These are phyloP conservation scores for Hericium coralloides DNA, from an alignment of 768 basidiomycete species.

Conservation along the genomic window DNA sequence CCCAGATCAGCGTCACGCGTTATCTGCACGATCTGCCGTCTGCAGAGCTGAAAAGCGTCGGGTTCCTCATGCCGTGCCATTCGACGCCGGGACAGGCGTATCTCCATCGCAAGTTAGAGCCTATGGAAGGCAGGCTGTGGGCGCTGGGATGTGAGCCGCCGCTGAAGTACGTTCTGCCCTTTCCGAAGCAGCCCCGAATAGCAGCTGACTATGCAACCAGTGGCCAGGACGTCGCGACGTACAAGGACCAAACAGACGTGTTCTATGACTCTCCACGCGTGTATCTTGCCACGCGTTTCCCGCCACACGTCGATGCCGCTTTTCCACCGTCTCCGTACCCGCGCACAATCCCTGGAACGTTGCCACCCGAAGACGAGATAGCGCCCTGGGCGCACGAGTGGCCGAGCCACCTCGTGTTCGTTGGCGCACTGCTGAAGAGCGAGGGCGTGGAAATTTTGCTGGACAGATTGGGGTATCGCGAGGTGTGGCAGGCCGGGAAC, in stretches of 20 bases:
- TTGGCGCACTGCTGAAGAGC: slow-evolving; percentile 63
- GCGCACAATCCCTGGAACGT: slow-evolving; percentile 37
- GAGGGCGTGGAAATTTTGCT: slow-evolving; percentile 41
- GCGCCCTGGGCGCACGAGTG: slow-evolving; percentile 59
- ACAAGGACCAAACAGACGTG: slow-evolving; percentile 72
- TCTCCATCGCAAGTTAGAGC: slow-evolving; percentile 60
- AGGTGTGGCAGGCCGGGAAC: slow-evolving; percentile 56
- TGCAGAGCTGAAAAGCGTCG: slow-evolving; percentile 45
- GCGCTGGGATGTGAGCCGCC: slow-evolving; percentile 92
- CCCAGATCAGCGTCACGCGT: slow-evolving; percentile 68
- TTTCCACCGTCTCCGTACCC: slow-evolving; percentile 62
- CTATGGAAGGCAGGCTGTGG: slow-evolving; percentile 41
- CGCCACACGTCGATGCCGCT: slow-evolving; percentile 42
- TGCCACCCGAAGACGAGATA: slow-evolving; percentile 12
- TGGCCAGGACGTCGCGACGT: slow-evolving; percentile 42
- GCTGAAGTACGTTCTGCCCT: slow-evolving; percentile 46
- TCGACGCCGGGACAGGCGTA: slow-evolving; percentile 90
- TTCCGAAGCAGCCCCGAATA: neutral
- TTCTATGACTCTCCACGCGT: slow-evolving; percentile 67
- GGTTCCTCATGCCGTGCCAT: slow-evolving; percentile 93
- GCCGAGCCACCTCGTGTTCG: slow-evolving; percentile 78
- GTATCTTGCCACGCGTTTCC: slow-evolving; percentile 66
- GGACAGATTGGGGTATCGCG: slow-evolving; percentile 46
- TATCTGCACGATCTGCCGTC: slow-evolving; percentile 50
- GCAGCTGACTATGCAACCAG: slow-evolving; percentile 20